Conservation (phyloP, 202 grass and related monocot genomes). For the Bolboschoenoplectus hybrid region DNA sequence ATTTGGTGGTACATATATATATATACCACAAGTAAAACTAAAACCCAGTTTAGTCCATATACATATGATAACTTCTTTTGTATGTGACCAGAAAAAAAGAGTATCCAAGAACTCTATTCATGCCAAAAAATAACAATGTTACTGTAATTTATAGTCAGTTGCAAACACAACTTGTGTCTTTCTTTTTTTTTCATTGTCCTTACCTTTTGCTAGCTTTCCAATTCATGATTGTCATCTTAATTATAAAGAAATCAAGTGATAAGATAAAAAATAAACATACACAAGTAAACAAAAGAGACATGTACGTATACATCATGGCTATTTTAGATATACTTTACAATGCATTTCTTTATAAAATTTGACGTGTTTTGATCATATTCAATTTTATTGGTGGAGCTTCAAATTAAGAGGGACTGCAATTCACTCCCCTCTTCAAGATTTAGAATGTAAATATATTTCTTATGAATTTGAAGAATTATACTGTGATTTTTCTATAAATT, state of each 20-base stretch:
- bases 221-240: neutral
- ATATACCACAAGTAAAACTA: slow-evolving; percentile 7
- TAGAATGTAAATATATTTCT: no score
- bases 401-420: no score
- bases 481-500: no score
- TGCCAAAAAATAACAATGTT: slow-evolving; percentile 10
- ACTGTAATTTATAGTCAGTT: slow-evolving; percentile 25
- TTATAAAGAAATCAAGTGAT: neutral
- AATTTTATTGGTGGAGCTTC: no score
- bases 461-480: no score
- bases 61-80: neutral
- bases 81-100: slow-evolving; percentile 3
- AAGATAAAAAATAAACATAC: neutral
- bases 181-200: neutral
- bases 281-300: neutral
- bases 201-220: neutral
- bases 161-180: neutral
- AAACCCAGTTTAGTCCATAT: slow-evolving; percentile 3
- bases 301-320: neutral
- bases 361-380: neutral
- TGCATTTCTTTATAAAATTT: neutral
- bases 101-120: slow-evolving; percentile 18
- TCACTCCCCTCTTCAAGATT: no score
- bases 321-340: neutral
- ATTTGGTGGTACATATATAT: slow-evolving; percentile 32